Evolutionary conservation across 139 green algal species (phyloP), one percentile per base, ranked within the genome.

Genomic region (Dunaliella primolecta): DNA sequence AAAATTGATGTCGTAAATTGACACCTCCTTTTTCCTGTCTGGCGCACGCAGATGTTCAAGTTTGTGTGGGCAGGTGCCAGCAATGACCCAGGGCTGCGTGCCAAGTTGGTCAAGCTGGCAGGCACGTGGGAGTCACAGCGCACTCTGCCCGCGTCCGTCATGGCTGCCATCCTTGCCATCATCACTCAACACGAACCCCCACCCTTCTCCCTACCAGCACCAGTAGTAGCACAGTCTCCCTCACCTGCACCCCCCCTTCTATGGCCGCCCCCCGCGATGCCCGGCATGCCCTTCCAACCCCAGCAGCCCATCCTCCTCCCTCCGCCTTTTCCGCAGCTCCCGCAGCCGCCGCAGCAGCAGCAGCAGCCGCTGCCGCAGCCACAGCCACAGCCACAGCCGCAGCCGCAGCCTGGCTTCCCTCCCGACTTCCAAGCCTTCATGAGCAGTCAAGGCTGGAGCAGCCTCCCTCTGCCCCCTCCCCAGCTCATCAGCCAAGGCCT

Each of bases 11-110:
- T n/a, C n/a, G n/a, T n/a, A n/a, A n/a, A n/a, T n/a, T n/a, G n/a
- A n/a, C n/a, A n/a, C n/a, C n/a, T n/a, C n/a, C n/a, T n/a, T n/a
- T n/a, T n/a, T n/a, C n/a, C n/a, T n/a, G n/a, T n/a, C n/a, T n/a
- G n/a, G n/a, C 46, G 71, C 25, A 24, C 31, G 81, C 86, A 89
- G 86, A 77, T 89, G 36, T 89, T 89, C 25, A 35, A 36, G 0
- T 85, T 77, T 30, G n/a, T 85, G 11, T 89, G 86, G 86, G 82
- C 85, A 33, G 75, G 76, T 35, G 31, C 82, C 46, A 64, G 7
- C 46, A 64, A 64, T 1, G 79, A 80, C 23, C 23, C 86, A 1
- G 1, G 27, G 2, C 75, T 83, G n/a, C 86, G 83, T 1, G 23
- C 31, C 71, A 83, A 82, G 23, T 78, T 89, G 32, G 77, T 79